Base-by-base conservation (phyloP, 2,329 filamentous ascomycete species). In the Stemphylium beticola region DNA sequence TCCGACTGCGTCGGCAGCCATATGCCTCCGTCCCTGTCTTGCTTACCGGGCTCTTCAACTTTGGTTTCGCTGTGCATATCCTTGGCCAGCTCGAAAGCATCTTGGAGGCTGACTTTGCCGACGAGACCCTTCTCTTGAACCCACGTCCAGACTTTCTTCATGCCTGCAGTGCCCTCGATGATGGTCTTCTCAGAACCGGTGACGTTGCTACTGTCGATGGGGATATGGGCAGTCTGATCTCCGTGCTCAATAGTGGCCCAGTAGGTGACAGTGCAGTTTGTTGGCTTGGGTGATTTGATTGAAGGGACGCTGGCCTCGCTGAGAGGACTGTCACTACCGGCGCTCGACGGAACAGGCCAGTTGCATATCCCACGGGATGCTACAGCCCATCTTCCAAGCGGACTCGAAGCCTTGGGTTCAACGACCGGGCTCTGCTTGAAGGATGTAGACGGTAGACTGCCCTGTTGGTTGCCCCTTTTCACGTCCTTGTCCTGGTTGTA, bases 91-190 rank as follows among this genome's bases (percentile, higher is more conserved):
- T 69, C 60, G n/a, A 58, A 67, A 3, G 65, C 61, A 45, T 68
- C 62, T 11, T 65, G 56, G 2, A 71, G 55, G n/a, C 45, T 26
- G 14, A 69, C 40, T 31, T 54, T 61, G 17, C 61, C 49, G 20
- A 29, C 34, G 6, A 71, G 57, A 6, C 49, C 51, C 46, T 63
- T 67, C 17, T 68, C 58, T 17, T 63, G 51, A 0, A 64, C 44
- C 67, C 67, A 71, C 38, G 65, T 64, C 68, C 65, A 71, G 1
- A 67, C 55, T 40, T 61, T 67, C 48, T 62, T 60, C 57, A 68
- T 55, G 8, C 40, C 50, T 3, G 8, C 32, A 12, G 36, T 50
- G 4, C 36, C 33, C 24, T 57, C 51, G 32, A 62, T 31, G 24
- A 67, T 49, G 4, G 8, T 38, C 48, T 69, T 69, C 49, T 65